Evolutionary conservation across 768 basidiomycete genomes (phyloP), one percentile per base, ranked within the genome.

Genomic region (Rhodosporidiobolus odoratus): DNA sequence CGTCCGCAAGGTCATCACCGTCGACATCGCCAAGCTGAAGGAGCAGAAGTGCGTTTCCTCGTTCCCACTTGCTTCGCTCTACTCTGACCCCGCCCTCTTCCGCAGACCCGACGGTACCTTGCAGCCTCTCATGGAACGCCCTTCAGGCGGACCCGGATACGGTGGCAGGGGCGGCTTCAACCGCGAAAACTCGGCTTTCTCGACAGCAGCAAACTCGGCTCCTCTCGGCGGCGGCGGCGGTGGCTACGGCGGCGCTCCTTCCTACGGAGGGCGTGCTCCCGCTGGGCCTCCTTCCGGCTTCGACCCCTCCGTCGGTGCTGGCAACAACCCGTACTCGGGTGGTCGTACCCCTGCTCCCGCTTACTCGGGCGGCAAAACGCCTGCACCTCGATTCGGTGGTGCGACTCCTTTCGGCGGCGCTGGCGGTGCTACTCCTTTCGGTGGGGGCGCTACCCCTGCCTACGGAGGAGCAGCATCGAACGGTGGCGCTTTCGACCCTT

Each of bases 1-100:
- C 21, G 89, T 88, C 47, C 94, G 93, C 80, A 93, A 91, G 80
- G 83, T 93, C 30, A 87, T 99, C 67, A 88, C 88, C 47, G 87
- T 97, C 66, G 66, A 54, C 19, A 21, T 75, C 30, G 68, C 48
- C 19, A 41, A 47, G 34, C 68, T 75, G 53, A 75, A 75, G 71
- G 74, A 72, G 61, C 71, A 62, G 25, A 56, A 58, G 63, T 63
- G 32, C 56, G 61, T 52, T 16, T 5, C 8, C 15, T 38, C 34
- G n/a, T 23, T 58, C 25, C 10, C 3, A 23, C 40, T 56, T 38
- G 35, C 32, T 30, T 52, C 38, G 1, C 40, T n/a, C 38, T 58
- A 13, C 5, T n/a, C 34, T 59, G 27, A 54, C 32, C 52, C 25
- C 34, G 2, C 12, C 27, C 27, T 34, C 38, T 1, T 17, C 30